Percentiles rank a stretch among this genome's conserved stretches.
These are phyloP conservation scores for Phytopythium oedochilum DNA, from an alignment of 352 stramenopile species.

Conservation along the genomic window DNA sequence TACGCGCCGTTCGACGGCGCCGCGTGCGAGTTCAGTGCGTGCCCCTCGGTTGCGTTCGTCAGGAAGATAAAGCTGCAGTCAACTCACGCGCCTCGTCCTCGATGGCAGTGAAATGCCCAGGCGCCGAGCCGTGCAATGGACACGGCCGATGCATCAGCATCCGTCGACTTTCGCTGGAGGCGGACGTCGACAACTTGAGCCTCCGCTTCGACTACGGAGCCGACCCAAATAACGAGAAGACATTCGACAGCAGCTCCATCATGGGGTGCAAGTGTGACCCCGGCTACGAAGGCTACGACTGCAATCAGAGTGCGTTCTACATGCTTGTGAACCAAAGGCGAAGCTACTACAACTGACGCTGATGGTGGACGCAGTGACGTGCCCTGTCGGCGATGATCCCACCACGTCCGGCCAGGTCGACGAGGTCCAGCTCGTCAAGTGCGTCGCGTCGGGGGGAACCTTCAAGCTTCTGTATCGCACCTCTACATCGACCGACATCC, in stretches of 20 bases:
- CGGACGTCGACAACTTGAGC: slow-evolving; percentile 40
- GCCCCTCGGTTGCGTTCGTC: neutral
- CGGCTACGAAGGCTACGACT: slow-evolving; percentile 90
- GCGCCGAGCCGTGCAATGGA: slow-evolving; percentile 44
- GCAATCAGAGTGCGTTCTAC: slow-evolving; percentile 46
- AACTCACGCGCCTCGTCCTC: neutral
- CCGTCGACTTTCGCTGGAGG: slow-evolving; percentile 52
- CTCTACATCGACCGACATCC: slow-evolving; percentile 41
- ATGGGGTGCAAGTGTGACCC: slow-evolving; percentile 89
- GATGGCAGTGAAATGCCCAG: slow-evolving; percentile 53
- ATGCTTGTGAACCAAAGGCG: neutral
- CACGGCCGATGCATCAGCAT: slow-evolving; percentile 81
- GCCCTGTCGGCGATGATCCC: slow-evolving; percentile 84
- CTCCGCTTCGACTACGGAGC: slow-evolving; percentile 61
- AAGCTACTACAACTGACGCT: neutral
- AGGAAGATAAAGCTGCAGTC: no score
- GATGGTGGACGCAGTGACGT: slow-evolving; percentile 43
- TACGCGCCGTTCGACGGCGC: slow-evolving; percentile 49
- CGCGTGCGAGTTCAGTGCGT: slow-evolving; percentile 51
- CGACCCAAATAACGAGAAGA: slow-evolving; percentile 59
- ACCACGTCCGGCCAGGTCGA: slow-evolving; percentile 73
- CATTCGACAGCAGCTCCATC: slow-evolving; percentile 75
- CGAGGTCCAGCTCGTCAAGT: slow-evolving; percentile 77
- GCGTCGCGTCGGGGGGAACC: slow-evolving; percentile 39
- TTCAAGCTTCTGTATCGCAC: slow-evolving; percentile 68